Percentiles rank a stretch among this genome's conserved stretches.
These are phyloP conservation scores for Calonectria hawksworthii DNA, from an alignment of 2,329 filamentous ascomycete species.

Conservation along the genomic window DNA sequence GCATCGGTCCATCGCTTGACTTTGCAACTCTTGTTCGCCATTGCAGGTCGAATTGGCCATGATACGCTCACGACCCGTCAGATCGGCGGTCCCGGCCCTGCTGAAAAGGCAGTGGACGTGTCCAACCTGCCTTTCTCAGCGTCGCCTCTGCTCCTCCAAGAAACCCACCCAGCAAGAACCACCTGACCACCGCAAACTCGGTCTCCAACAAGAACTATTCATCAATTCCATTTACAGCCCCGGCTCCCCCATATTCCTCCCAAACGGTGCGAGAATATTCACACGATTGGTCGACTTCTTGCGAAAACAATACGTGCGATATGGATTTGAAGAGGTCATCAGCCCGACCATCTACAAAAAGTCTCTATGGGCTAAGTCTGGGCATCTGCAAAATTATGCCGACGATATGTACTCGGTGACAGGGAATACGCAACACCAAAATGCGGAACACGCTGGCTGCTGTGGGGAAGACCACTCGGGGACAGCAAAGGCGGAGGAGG, in stretches of 20 bases:
- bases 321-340: conserved; percentile 90
- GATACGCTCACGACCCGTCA: conserved; percentile 47
- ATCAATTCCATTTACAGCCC: conserved; percentile 85
- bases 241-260: conserved; percentile 87
- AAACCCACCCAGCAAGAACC: conserved; percentile 49
- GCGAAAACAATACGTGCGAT: conserved; percentile 85
- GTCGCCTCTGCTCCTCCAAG: conserved; percentile 51
- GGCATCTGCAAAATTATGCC: conserved; percentile 90
- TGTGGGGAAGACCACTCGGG: conserved; percentile 49
- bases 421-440: conserved; percentile 56
- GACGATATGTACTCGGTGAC: conserved; percentile 93
- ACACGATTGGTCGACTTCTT: conserved; percentile 87
- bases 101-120: conserved; percentile 49
- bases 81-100: conserved; percentile 35
- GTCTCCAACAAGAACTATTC: conserved; percentile 80
- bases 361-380: conserved; percentile 86
- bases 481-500: conserved; percentile 57
- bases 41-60: conserved; percentile 41
- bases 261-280: conserved; percentile 85
- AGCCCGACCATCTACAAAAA: conserved; percentile 94
- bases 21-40: conserved; percentile 24
- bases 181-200: conserved; percentile 73
- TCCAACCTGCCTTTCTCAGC: conserved; percentile 46
- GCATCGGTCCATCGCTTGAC: conserved; percentile 8
- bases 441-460: conserved; percentile 38